Evolutionary conservation across 2,329 filamentous ascomycete species (phyloP), one percentile per base, ranked within the genome.

Genomic region (Monilinia fructigena): DNA sequence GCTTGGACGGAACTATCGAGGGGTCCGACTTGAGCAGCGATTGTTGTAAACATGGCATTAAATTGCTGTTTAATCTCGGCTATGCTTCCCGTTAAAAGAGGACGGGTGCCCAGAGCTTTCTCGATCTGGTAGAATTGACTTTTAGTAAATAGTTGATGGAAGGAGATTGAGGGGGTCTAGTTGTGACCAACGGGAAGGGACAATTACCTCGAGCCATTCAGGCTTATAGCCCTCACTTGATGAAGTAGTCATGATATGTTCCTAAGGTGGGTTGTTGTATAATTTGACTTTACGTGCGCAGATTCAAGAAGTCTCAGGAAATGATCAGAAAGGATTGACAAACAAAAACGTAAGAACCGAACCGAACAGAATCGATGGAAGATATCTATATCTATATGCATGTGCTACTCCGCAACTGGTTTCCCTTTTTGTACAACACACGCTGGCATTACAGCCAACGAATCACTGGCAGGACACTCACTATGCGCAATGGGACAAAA

Each of bases 141-240:
- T 42, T 58, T 31, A 59, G 28, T 62, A n/a, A 14, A 7, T 8
- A n/a, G 18, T 11, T 16, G 11, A 6, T 8, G 18, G 8, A 5
- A 4, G 12, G 23, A 28, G 2, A 40, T 55, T 20, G 26, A 18
- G 42, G 58, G 54, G 45, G 18, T n/a, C 16, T 60, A 42, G 35
- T 35, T 35, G 20, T 56, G 12, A 7, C 10, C 14, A 6, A 14
- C 16, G 40, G 20, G 3, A 28, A 31, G 3, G 31, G 28, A 18
- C n/a, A 26, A 20, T 52, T 68, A 73, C 72, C 65, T 72, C 69
- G 45, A 73, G 72, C 72, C 72, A 73, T 53, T 68, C 68, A 40
- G 66, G 64, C 2, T 66, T 63, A 48, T 73, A 73, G 10, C 66
- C 68, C 54, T 69, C 70, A 38, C 58, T 66, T 16, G 55, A 54